phyloP scores from a whole-genome alignment of 2,329 filamentous ascomycete species.

The Fusarium sp. region DNA sequence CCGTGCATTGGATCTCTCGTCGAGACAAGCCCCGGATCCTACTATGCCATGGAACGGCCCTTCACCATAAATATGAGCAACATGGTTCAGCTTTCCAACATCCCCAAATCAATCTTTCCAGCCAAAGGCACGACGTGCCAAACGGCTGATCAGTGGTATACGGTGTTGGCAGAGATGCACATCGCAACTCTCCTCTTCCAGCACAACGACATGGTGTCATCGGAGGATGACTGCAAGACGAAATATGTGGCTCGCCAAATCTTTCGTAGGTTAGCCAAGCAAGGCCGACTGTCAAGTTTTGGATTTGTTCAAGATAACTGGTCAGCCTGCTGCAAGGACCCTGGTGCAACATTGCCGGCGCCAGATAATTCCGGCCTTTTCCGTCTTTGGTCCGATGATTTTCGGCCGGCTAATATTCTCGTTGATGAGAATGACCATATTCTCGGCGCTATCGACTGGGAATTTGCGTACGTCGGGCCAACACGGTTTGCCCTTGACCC shows the following conservation, averaged over 20 bases:
- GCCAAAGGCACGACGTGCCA: conserved; percentile 40
- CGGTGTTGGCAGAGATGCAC: conserved; percentile 56
- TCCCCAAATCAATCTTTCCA: conserved; percentile 42
- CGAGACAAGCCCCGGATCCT: conserved; percentile 44
- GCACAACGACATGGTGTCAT: conserved; percentile 54
- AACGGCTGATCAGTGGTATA: conserved; percentile 54
- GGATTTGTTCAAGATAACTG: too few relatives aligned
- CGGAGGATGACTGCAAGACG: conserved; percentile 55
- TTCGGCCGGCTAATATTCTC: conserved; percentile 46
- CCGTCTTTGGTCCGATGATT: too few relatives aligned
- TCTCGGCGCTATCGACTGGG: conserved; percentile 55
- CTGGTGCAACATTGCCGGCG: too few relatives aligned
- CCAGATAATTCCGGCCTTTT: too few relatives aligned
- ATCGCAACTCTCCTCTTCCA: conserved; percentile 56
- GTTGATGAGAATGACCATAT: conserved; percentile 45
- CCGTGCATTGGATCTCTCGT: conserved; percentile 55
- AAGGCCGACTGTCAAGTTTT: too few relatives aligned
- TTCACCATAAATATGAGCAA: conserved; percentile 60
- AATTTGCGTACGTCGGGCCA: conserved; percentile 53
- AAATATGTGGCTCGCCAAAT: too few relatives aligned
- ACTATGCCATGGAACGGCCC: conserved; percentile 50
- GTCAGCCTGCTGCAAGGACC: too few relatives aligned
- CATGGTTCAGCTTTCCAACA: conserved; percentile 48
- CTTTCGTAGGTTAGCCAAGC: too few relatives aligned
- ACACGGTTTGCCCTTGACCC: conserved; percentile 52